phyloP scores from a whole-genome alignment of 2,329 filamentous ascomycete species.

The Chaetomium globosum region DNA sequence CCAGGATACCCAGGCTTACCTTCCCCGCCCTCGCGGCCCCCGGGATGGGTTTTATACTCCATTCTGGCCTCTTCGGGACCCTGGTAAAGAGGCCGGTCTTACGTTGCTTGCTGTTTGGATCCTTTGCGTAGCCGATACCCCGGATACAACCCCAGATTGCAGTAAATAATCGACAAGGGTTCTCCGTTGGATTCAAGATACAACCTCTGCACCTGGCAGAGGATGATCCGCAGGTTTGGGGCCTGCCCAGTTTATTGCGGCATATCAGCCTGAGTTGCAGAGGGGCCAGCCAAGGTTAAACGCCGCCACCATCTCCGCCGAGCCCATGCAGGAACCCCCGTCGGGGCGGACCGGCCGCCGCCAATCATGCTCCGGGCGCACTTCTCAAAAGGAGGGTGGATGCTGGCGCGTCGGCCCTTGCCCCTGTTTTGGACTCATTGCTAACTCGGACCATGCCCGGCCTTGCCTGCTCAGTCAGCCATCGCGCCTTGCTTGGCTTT shows the following conservation, averaged over 20 bases:
- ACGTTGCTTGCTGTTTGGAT: slow-evolving; percentile 10
- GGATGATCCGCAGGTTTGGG: slow-evolving; percentile 19
- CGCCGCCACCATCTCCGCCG: slow-evolving; percentile 13
- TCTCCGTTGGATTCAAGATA: neutral
- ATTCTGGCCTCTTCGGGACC: slow-evolving; percentile 17
- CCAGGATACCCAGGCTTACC: neutral
- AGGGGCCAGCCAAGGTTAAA: slow-evolving; percentile 12
- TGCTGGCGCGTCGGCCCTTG: neutral
- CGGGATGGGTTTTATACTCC: slow-evolving; percentile 13
- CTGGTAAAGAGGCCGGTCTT: slow-evolving; percentile 4
- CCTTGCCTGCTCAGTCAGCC: neutral
- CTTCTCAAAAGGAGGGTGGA: neutral
- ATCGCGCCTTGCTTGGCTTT: slow-evolving; percentile 5
- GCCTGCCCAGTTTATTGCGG: slow-evolving; percentile 16
- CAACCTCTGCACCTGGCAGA: slow-evolving; percentile 1
- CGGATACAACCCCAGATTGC: slow-evolving; percentile 34
- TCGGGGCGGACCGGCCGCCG: slow-evolving; percentile 7
- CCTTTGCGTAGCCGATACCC: slow-evolving; percentile 27
- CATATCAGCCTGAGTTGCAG: slow-evolving; percentile 19
- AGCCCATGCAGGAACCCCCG: slow-evolving; percentile 32
- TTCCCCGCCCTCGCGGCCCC: neutral
- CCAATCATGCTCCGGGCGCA: slow-evolving; percentile 12
- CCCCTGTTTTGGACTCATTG: slow-evolving; percentile 7
- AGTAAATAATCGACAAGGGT: slow-evolving; percentile 12
- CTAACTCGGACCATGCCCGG: neutral